phyloP scores from a whole-genome alignment of 2,329 filamentous ascomycete genomes.

The Arthrocladium fulminans region DNA sequence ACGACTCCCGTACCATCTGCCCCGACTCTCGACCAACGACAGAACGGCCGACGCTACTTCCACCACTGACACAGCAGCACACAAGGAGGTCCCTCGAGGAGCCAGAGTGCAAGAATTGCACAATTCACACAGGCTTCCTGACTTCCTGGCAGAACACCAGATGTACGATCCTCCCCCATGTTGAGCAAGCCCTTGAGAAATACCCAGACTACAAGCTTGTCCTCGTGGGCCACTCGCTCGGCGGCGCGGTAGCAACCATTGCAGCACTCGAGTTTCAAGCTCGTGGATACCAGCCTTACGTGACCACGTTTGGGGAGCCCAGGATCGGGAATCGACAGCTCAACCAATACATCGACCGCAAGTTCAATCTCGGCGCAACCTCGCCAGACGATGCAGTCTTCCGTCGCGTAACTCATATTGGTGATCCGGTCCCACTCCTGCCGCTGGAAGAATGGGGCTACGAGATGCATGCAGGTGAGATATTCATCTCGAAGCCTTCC shows the following conservation, averaged over 20 bases:
- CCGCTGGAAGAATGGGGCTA: constrained; percentile 86
- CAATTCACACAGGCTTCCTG: constrained; percentile 85
- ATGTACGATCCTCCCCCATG: constrained; percentile 55
- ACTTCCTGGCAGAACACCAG: constrained; percentile 73
- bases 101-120: constrained; percentile 68
- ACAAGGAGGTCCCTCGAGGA: constrained; percentile 24
- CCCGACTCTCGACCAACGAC: constrained; percentile 2
- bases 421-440: constrained; percentile 82
- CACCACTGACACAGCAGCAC: constrained; percentile 15
- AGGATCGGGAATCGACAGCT: constrained; percentile 49
- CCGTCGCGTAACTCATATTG: constrained; percentile 71
- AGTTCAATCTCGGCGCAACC: constrained; percentile 37
- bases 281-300: constrained; percentile 63
- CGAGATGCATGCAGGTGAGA: constrained; percentile 72
- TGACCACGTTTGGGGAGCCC: constrained; percentile 93
- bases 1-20: constrained; percentile 26
- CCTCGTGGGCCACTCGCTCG: constrained; percentile 82
- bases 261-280: constrained; percentile 73
- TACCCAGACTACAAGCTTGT: constrained; percentile 66
- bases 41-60: constrained; percentile 12
- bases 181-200: constrained; percentile 50
- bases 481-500: constrained; percentile 66
- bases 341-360: constrained; percentile 44
- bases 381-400: constrained; percentile 38
- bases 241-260: constrained; percentile 81